A percentile compares a stretch with the other conserved stretches of the same genome.
These are phyloP conservation scores for Blastobotrys persicus DNA, from an alignment of 1,139 yeast species.

Conservation along the genomic window DNA sequence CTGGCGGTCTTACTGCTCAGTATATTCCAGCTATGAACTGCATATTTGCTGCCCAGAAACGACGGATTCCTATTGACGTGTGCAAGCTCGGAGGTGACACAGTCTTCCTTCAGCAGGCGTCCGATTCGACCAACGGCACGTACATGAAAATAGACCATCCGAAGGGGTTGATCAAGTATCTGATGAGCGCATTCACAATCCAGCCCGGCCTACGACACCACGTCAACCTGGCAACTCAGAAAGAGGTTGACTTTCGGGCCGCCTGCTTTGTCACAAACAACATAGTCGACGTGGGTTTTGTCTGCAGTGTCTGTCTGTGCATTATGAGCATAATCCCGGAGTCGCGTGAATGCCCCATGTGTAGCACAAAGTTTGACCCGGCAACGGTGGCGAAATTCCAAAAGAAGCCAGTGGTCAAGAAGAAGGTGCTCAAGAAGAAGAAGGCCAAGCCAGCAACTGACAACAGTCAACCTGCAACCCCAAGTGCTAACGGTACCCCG, in stretches of 20 bases:
- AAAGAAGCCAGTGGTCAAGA: slow-evolving; percentile 54
- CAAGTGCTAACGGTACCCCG: not conserved
- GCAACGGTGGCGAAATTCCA: slow-evolving; percentile 54
- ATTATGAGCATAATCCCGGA: slow-evolving; percentile 49
- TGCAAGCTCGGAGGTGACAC: slow-evolving; percentile 78
- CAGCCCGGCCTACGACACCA: slow-evolving; percentile 78
- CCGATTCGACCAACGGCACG: slow-evolving; percentile 92
- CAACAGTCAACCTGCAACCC: not conserved
- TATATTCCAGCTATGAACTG: slow-evolving; percentile 95
- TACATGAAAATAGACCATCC: slow-evolving; percentile 74
- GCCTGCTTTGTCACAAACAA: slow-evolving; percentile 88
- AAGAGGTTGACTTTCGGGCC: slow-evolving; percentile 89
- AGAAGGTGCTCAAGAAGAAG: slow-evolving; percentile 42
- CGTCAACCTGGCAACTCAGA: slow-evolving; percentile 77
- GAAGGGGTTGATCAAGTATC: slow-evolving; percentile 72
- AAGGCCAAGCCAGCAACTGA: slow-evolving; percentile 17
- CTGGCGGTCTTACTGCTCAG: slow-evolving; percentile 74
- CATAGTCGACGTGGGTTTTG: slow-evolving; percentile 89
- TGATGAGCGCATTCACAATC: slow-evolving; percentile 62
- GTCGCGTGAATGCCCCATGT: slow-evolving; percentile 61
- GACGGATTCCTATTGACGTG: slow-evolving; percentile 80
- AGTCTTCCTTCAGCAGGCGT: slow-evolving; percentile 89
- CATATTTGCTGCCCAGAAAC: slow-evolving; percentile 92
- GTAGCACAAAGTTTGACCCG: slow-evolving; percentile 60
- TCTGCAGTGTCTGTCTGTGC: slow-evolving; percentile 93